Base-by-base conservation (phyloP, 1,284 basidiomycete species). In the Hymenochaete sp. region DNA sequence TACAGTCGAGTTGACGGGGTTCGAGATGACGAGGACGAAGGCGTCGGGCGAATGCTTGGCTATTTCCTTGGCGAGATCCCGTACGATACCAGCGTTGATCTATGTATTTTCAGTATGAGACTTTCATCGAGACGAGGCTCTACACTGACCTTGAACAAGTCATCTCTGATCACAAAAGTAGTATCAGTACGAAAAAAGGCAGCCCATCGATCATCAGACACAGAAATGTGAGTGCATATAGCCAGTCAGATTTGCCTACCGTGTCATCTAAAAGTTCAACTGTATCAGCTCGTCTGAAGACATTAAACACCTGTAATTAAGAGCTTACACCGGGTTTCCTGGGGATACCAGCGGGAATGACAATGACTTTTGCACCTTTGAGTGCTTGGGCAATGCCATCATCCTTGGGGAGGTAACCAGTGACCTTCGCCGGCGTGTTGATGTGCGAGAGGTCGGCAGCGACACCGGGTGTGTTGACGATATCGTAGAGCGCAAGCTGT, bases 81-180 rank as follows among this genome's bases (percentile, higher is more conserved):
- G 82, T 51, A 97, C 89, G 64, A 99, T 99, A 45, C 90, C 90
- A 53, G 92, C 96, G 68, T 99, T 99, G 77, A 93, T 93, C 87
- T 92, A 54, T 29, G 16, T 16, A 38, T 25, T n/a, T 18, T 53
- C 14, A 54, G 53, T 36, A 41, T 49, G 52, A 18, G 29, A 43
- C 45, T 37, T 16, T 8, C 11, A 27, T 10, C 25, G 44, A 28
- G 6, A 27, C 14, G 18, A 26, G 43, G 19, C 8, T 29, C 29
- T 19, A 33, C 42, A 53, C 66, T 53, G 49, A 83, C 88, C 75
- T 93, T 93, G 81, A 95, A 95, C 14, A 95, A 75, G 65, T 93
- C 88, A 63, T 96, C 93, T 68, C 93, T 78, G 57, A 66, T 70
- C 27, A 32, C 42, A 19, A 35, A 16, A 35, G 5, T n/a, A 4